Evolutionary conservation across 768 basidiomycete genomes (phyloP), one percentile per base, ranked within the genome.

Genomic region (Pisolithus tinctorius): DNA sequence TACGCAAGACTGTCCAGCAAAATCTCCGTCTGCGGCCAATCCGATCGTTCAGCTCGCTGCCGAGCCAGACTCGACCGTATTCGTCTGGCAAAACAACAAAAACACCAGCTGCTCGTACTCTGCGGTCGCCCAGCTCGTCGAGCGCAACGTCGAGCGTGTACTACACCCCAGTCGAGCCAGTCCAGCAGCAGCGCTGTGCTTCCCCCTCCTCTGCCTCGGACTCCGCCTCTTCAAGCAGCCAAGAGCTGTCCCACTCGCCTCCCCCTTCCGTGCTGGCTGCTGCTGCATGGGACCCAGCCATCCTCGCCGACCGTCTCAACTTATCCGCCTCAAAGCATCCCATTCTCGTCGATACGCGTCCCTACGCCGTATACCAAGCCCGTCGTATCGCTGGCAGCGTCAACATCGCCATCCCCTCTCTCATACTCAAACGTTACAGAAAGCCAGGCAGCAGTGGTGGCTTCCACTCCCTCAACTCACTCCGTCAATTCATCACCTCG

Each of bases 341-440:
- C 8, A 71, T 93, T 23, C 69, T 95, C 52, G 78, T 95, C 63
- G 93, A 96, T 67, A 90, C 88, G 37, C 82, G 93, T 4, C 82
- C 87, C 4, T 74, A 83, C 17, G 73, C 79, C 1, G 72, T 81
- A 9, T 90, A 83, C 69, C 72, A 83, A 34, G 70, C 80, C 3
- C 77, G 75, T 50, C 88, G 83, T 64, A 67, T 96, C 47, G 64
- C 72, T 37, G 71, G 82, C 57, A 87, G 84, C 65, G 78, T 92
- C 53, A 93, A 93, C 68, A 76, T 96, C 45, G 86, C 86, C 30
- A 88, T 96, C 40, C 93, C 93, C 0, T 87, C 89, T 25, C 81
- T 96, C 60, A 92, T 96, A 61, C 81, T 93, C 58, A 93, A 92
- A 66, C 83, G 93, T 17, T 85, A 79, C 56, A 76, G 82, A 54